Conservation (phyloP, 345 rosid genomes). For the Iberis pinnata region DNA sequence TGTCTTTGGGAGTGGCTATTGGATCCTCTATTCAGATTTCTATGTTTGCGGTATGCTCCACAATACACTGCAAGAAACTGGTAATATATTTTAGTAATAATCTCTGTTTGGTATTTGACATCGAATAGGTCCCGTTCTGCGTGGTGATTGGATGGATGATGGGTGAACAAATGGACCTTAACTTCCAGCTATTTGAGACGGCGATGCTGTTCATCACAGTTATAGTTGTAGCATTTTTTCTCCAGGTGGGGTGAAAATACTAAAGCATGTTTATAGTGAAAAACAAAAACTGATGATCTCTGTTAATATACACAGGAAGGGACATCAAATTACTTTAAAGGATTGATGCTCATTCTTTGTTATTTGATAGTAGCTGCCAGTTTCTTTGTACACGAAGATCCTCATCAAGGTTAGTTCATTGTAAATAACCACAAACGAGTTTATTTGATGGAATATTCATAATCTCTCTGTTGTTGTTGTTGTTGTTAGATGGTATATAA, state of each 20-base stretch:
- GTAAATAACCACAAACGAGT: too few species aligned
- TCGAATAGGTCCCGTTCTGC: slow-evolving; percentile 59
- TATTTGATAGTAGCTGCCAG: slow-evolving; percentile 73
- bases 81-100: slow-evolving; percentile 16
- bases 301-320: too few species aligned
- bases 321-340: slow-evolving; percentile 77
- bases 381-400: slow-evolving; percentile 79
- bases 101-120: not conserved
- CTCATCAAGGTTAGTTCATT: slow-evolving; percentile 32
- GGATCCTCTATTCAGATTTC: slow-evolving; percentile 97
- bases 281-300: too few species aligned
- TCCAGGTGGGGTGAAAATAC: too few species aligned
- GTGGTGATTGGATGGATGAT: slow-evolving; percentile 81
- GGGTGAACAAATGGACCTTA: slow-evolving; percentile 76
- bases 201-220: slow-evolving; percentile 77
- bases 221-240: slow-evolving; percentile 68
- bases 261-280: too few species aligned
- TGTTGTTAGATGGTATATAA: slow-evolving; percentile 25
- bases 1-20: slow-evolving; percentile 96
- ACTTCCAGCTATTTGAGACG: slow-evolving; percentile 86
- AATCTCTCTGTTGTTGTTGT: too few species aligned
- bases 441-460: too few species aligned
- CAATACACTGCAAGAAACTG: slow-evolving; percentile 11
- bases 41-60: slow-evolving; percentile 86
- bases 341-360: slow-evolving; percentile 81